phyloP scores from a whole-genome alignment of 257 asterid genomes.

The Cynanchum wilfordii region DNA sequence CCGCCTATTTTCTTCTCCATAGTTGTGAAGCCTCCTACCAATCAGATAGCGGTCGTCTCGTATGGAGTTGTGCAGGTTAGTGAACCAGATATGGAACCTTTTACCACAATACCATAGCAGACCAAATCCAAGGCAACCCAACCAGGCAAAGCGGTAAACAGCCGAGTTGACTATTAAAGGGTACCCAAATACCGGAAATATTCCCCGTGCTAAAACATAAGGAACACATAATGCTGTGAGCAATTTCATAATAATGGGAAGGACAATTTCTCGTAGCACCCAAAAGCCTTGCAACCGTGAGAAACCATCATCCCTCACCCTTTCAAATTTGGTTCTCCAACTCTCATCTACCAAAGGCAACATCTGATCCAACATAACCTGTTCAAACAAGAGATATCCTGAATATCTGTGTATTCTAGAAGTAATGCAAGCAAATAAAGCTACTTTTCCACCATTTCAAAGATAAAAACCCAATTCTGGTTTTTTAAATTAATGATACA shows the following conservation, averaged over 20 bases:
- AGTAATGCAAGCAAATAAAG: background rate
- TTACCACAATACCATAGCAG: constrained; percentile 69
- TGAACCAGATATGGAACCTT: constrained; percentile 94
- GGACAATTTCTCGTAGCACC: constrained; percentile 81
- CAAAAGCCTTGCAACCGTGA: constrained; percentile 90
- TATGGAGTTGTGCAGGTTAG: constrained; percentile 89
- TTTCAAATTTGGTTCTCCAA: constrained; percentile 86
- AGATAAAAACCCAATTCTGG: background rate
- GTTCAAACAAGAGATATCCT: constrained; percentile 2
- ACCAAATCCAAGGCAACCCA: constrained; percentile 82
- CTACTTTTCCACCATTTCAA: background rate
- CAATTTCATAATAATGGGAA: constrained; percentile 86
- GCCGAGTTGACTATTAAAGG: constrained; percentile 90
- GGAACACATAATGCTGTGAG: constrained; percentile 93
- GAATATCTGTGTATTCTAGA: background rate
- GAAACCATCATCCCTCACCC: constrained; percentile 94
- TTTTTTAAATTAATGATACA: background rate
- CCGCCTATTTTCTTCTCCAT: constrained; percentile 51
- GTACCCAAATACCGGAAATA: constrained; percentile 84
- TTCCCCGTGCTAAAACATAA: constrained; percentile 77
- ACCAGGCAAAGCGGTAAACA: constrained; percentile 87
- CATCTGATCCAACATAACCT: constrained; percentile 96
- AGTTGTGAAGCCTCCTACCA: constrained; percentile 92
- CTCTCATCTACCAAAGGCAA: constrained; percentile 91
- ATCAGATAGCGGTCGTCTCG: constrained; percentile 91